A percentile compares a stretch with the other conserved stretches of the same genome.
These are phyloP conservation scores for Polyporus tsugae DNA, from an alignment of 1,284 basidiomycete genomes.

Conservation along the genomic window DNA sequence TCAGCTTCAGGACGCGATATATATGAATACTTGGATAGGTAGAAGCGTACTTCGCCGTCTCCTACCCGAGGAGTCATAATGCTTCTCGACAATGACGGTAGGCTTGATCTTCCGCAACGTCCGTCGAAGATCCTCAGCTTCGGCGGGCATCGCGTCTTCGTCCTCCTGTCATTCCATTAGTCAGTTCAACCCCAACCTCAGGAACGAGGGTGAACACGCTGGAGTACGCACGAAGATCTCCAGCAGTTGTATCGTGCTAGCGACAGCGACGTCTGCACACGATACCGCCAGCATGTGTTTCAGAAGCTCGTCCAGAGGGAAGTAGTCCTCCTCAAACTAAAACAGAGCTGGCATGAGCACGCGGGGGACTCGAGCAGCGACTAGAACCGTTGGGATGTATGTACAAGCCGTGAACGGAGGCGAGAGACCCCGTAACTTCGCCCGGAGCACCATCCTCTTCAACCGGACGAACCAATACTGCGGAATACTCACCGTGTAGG, in stretches of 20 bases:
- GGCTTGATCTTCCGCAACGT: not conserved
- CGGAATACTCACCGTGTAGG: not conserved
- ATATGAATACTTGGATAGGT: not conserved
- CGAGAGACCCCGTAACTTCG: too few species aligned
- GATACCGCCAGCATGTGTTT: not conserved
- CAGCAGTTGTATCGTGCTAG: not conserved
- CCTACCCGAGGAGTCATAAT: not conserved
- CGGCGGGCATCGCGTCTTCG: not conserved
- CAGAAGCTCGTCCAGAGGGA: not conserved
- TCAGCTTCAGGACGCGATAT: not conserved
- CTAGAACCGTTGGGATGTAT: not conserved
- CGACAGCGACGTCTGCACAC: not conserved
- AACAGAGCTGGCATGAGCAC: not conserved
- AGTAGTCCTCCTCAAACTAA: not conserved
- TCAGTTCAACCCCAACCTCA: not conserved
- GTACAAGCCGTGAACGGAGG: not conserved
- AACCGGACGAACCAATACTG: not conserved
- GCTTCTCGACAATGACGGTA: not conserved
- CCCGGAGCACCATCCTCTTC: not conserved
- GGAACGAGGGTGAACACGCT: not conserved
- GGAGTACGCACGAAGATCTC: not conserved
- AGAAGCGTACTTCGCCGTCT: not conserved
- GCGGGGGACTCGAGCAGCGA: too few species aligned
- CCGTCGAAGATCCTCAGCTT: not conserved
- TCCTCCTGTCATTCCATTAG: not conserved